Evolutionary conservation across 306 rosid species (phyloP).

Genomic region (Corylus heterophylla): DNA sequence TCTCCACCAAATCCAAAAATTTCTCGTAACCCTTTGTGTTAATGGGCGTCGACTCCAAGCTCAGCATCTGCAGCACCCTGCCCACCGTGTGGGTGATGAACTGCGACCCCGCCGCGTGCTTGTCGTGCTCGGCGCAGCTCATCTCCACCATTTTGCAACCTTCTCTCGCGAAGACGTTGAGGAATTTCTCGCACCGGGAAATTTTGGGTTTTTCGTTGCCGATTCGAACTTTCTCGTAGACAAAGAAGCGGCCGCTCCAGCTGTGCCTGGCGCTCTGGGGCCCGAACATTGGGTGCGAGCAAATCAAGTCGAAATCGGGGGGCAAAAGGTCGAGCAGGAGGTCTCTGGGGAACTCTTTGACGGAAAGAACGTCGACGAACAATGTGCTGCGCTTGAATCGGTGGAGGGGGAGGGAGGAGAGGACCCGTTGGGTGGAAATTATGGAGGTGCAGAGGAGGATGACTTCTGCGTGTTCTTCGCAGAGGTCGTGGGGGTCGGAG

Average conservation of each 20-base stretch:
- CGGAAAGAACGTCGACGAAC: slow-evolving; percentile 76
- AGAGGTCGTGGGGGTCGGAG: slow-evolving; percentile 62
- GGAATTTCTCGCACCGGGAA: slow-evolving; percentile 50
- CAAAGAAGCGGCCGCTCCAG: slow-evolving; percentile 58
- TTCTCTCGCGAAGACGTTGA: slow-evolving; percentile 56
- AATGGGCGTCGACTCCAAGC: slow-evolving; percentile 70
- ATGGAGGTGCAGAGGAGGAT: slow-evolving; percentile 70
- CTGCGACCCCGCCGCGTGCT: slow-evolving; percentile 64
- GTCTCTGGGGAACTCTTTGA: slow-evolving; percentile 69
- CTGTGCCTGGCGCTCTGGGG: slow-evolving; percentile 57
- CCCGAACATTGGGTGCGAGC: slow-evolving; percentile 90
- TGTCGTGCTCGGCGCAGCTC: slow-evolving; percentile 71
- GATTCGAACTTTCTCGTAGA: slow-evolving; percentile 68
- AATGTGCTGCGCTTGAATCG: slow-evolving; percentile 70
- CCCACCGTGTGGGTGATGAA: slow-evolving; percentile 85
- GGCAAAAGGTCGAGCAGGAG: slow-evolving; percentile 53
- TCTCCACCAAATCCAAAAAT: slow-evolving; percentile 67
- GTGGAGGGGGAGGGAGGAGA: slow-evolving; percentile 60
- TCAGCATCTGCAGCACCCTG: slow-evolving; percentile 60
- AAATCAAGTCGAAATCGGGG: slow-evolving; percentile 55
- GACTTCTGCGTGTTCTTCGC: slow-evolving; percentile 82
- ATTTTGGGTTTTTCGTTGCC: slow-evolving; percentile 44
- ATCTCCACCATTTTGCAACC: slow-evolving; percentile 86
- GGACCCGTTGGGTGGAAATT: slow-evolving; percentile 55
- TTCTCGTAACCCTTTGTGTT: slow-evolving; percentile 81